A percentile compares a stretch with the other conserved stretches of the same genome.
Evolutionary conservation across 78 protist species (phyloP).

Genomic region (Planoprotostelium fungivorum): DNA sequence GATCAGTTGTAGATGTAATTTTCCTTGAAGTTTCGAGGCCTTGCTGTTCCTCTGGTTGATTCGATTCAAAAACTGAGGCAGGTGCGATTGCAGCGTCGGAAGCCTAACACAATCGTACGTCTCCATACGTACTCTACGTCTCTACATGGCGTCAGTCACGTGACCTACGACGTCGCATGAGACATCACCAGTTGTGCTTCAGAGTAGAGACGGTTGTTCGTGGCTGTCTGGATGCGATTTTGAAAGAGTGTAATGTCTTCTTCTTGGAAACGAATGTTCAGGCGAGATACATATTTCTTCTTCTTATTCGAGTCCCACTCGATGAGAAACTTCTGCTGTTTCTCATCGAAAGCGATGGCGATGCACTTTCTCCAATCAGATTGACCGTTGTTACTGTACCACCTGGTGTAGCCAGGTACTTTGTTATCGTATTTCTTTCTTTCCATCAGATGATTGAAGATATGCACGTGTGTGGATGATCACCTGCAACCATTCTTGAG

Average conservation of each 20-base stretch:
- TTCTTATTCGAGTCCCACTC: not conserved
- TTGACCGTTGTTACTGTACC: not conserved
- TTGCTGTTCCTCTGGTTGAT: not conserved
- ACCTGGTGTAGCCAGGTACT: not conserved
- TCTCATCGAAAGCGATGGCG: not conserved
- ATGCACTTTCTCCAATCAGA: not conserved
- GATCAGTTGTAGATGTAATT: not conserved
- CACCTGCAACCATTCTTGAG: not conserved
- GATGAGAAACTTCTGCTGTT: not conserved
- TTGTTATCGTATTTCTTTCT: not conserved
- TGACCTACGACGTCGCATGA: too few relatives aligned
- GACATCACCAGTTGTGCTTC: not conserved
- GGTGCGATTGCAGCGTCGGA: not conserved
- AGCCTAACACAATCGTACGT: not conserved
- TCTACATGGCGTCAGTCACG: not conserved
- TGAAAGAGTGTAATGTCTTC: not conserved
- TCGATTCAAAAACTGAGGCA: not conserved
- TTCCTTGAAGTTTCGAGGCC: not conserved
- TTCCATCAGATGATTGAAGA: too few relatives aligned
- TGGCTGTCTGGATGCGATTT: not conserved
- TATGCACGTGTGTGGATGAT: not conserved
- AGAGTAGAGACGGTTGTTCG: not conserved
- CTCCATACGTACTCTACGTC: not conserved
- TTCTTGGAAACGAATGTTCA: not conserved
- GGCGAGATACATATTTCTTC: not conserved